A percentile compares a stretch with the other conserved stretches of the same genome.
Conservation (phyloP, 2,329 filamentous ascomycete species). For the Pseudogymnoascus sp. region DNA sequence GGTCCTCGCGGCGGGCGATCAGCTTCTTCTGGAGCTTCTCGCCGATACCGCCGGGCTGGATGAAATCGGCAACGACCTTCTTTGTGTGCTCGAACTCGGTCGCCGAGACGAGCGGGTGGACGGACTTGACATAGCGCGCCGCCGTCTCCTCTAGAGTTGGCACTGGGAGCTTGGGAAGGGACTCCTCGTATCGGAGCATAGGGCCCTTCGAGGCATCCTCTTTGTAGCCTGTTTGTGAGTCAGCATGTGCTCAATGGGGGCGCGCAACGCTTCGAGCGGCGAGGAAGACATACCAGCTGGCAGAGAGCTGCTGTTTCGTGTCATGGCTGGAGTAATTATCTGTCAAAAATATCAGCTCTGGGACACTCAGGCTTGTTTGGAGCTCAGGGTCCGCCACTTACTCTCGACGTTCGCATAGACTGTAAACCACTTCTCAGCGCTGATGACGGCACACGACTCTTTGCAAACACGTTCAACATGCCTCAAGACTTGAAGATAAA, state of each 20-base stretch:
- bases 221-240: slow-evolving; percentile 52
- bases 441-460: slow-evolving; percentile 24
- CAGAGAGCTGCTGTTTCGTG: slow-evolving; percentile 50
- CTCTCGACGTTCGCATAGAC: slow-evolving; percentile 20
- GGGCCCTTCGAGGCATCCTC: slow-evolving; percentile 72
- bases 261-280: slow-evolving; percentile 7
- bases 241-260: slow-evolving; percentile 11
- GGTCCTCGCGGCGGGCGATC: slow-evolving; percentile 67
- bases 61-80: slow-evolving; percentile 79
- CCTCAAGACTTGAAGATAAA: slow-evolving; percentile 14
- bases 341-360: not conserved
- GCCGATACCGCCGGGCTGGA: slow-evolving; percentile 77
- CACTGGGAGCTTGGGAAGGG: slow-evolving; percentile 70
- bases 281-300: slow-evolving; percentile 37
- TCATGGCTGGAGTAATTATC: slow-evolving; percentile 44
- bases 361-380: not conserved
- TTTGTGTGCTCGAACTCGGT: slow-evolving; percentile 64
- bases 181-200: slow-evolving; percentile 80
- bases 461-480: slow-evolving; percentile 29
- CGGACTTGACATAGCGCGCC: slow-evolving; percentile 68
- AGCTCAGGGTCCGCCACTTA: slow-evolving; percentile 13
- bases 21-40: slow-evolving; percentile 82
- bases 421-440: slow-evolving; percentile 25
- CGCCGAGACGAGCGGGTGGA: slow-evolving; percentile 64
- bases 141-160: slow-evolving; percentile 77